Conservation (phyloP, 2,329 filamentous ascomycete genomes). For the Colletotrichum caudatum region DNA sequence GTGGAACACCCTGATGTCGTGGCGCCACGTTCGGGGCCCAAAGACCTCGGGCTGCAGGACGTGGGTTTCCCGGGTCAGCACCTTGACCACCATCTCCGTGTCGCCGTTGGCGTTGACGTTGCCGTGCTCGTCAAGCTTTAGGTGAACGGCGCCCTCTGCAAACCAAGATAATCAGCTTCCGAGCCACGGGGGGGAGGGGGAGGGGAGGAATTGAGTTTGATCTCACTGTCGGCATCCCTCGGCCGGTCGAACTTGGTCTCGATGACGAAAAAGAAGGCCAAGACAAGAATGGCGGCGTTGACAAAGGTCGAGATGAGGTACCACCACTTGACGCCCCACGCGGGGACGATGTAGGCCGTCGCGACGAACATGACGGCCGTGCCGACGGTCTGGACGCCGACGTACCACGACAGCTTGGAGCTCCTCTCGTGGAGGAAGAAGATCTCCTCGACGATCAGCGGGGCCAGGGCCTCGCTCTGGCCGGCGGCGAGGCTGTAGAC, state of each 20-base stretch:
- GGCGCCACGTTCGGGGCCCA: conserved; percentile 41
- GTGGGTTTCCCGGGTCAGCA: conserved; percentile 30
- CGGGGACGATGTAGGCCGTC: conserved; percentile 42
- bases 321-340: conserved; percentile 43
- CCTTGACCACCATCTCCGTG: conserved; percentile 16
- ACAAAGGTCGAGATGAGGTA: conserved; percentile 44
- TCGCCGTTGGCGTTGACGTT: neutral
- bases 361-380: conserved; percentile 43
- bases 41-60: conserved; percentile 32
- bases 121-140: neutral
- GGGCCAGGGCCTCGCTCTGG: conserved; percentile 48
- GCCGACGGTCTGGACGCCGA: conserved; percentile 40
- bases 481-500: conserved; percentile 50
- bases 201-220: neutral
- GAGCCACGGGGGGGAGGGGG: too few species aligned
- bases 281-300: conserved; percentile 35
- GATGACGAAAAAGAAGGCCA: conserved; percentile 41
- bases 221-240: conserved; percentile 30
- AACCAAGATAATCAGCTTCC: neutral
- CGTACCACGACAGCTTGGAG: conserved; percentile 41
- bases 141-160: conserved; percentile 5
- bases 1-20: conserved; percentile 44
- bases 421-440: conserved; percentile 44
- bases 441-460: conserved; percentile 45
- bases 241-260: conserved; percentile 43